A percentile compares a stretch with the other conserved stretches of the same genome.
These are phyloP conservation scores for Groenewaldozyma sp. DNA, from an alignment of 1,139 yeast genomes.

Conservation along the genomic window DNA sequence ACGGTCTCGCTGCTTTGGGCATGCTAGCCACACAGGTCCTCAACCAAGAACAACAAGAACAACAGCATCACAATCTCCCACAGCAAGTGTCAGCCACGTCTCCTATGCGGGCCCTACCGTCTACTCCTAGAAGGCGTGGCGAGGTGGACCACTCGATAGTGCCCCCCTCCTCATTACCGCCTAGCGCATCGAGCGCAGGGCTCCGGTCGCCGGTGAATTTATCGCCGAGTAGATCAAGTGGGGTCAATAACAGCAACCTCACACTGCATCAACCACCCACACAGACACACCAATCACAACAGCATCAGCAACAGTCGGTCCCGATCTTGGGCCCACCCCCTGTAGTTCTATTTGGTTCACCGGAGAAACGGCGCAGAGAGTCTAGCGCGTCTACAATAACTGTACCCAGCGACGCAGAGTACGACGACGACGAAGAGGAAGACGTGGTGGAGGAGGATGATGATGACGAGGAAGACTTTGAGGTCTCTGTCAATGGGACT, in stretches of 20 bases:
- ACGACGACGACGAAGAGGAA: slow-evolving; percentile 11
- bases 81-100: too few species aligned
- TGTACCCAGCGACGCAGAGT: slow-evolving; percentile 17
- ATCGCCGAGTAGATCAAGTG: neutral
- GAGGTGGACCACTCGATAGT: too few species aligned
- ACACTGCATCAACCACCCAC: neutral
- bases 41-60: slow-evolving; percentile 8
- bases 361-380: slow-evolving; percentile 25
- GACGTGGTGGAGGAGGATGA: slow-evolving; percentile 8
- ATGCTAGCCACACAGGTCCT: slow-evolving; percentile 12
- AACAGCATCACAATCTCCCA: slow-evolving; percentile 10
- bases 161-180: too few species aligned
- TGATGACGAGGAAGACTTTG: slow-evolving; percentile 7
- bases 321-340: too few species aligned
- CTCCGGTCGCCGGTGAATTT: slow-evolving; percentile 1
- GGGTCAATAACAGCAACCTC: neutral
- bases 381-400: slow-evolving; percentile 30
- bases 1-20: slow-evolving; percentile 19
- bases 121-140: neutral
- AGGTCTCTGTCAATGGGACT: slow-evolving; percentile 7
- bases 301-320: too few species aligned
- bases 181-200: neutral
- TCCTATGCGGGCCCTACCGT: too few species aligned
- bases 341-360: too few species aligned
- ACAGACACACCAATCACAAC: slow-evolving; percentile 2